Evolutionary conservation across 176 grass and related monocot genomes (phyloP).

Genomic region (Carex myosuroides): DNA sequence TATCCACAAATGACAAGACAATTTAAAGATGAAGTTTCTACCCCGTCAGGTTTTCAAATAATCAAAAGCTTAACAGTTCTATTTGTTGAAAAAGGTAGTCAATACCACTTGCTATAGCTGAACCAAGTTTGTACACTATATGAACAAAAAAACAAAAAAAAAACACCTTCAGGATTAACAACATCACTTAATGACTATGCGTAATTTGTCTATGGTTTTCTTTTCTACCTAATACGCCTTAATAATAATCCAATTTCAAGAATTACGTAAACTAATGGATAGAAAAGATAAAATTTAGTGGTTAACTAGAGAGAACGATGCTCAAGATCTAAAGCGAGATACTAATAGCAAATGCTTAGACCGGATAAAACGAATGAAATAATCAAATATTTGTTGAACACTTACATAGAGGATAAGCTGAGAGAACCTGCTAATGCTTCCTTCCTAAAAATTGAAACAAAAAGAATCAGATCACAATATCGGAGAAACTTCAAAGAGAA

Average conservation of each 20-base stretch:
- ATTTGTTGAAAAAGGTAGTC: neutral
- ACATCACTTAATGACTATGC: neutral
- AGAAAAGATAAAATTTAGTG: neutral
- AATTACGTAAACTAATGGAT: neutral
- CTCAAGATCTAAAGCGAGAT: slow-evolving; percentile 1
- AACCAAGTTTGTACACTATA: neutral
- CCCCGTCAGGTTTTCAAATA: neutral
- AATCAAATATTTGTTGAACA: neutral
- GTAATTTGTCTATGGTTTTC: neutral
- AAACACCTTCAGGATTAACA: neutral
- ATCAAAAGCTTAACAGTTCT: neutral
- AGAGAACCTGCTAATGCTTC: neutral
- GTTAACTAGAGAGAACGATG: neutral
- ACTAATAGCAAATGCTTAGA: neutral
- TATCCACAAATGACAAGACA: neutral
- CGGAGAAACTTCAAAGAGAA: neutral
- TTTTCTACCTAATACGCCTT: neutral
- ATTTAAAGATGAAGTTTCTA: neutral
- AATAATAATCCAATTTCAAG: neutral
- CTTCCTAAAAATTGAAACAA: slow-evolving; percentile 1
- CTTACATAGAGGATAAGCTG: slow-evolving; percentile 8
- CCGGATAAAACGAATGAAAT: neutral
- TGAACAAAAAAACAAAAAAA: neutral
- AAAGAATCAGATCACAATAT: slow-evolving; percentile 9
- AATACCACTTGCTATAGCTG: neutral